Evolutionary conservation across 106 monocot species (phyloP).

Genomic region (Ottelia alismoides): DNA sequence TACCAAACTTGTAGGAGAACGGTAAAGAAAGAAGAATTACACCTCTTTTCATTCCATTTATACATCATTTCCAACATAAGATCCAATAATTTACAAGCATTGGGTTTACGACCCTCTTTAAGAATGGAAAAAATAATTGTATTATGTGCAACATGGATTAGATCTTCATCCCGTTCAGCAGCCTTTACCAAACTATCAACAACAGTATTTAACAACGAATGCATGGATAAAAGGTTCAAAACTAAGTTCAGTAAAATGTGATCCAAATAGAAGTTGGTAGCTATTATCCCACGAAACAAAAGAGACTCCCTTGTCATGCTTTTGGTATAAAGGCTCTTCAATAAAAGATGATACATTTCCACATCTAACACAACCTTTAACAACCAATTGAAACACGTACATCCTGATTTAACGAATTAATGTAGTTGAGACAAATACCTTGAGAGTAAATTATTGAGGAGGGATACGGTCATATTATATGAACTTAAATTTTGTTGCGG

Average conservation of each 20-base stretch:
- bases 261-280: constrained; percentile 29
- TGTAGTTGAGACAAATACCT: no score
- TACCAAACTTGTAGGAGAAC: no score
- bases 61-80: constrained; percentile 59
- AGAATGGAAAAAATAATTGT: constrained; percentile 31
- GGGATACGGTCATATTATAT: no score
- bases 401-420: no score
- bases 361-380: constrained; percentile 36
- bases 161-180: constrained; percentile 8
- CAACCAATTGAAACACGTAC: constrained; percentile 52
- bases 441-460: no score
- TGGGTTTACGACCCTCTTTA: constrained; percentile 37
- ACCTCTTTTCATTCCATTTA: no score
- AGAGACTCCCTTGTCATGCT: constrained; percentile 10
- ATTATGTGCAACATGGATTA: constrained; percentile 23
- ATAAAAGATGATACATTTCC: constrained; percentile 23
- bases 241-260: constrained; percentile 19
- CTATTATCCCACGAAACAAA: constrained; percentile 47
- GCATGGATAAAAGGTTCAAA: constrained; percentile 13
- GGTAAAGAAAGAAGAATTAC: no score
- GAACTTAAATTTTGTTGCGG: no score
- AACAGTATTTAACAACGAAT: constrained; percentile 30
- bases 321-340: constrained; percentile 26
- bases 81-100: constrained; percentile 46
- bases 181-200: constrained; percentile 24